Conservation (phyloP, 2,329 filamentous ascomycete genomes). For the Pseudogymnoascus sp. region DNA sequence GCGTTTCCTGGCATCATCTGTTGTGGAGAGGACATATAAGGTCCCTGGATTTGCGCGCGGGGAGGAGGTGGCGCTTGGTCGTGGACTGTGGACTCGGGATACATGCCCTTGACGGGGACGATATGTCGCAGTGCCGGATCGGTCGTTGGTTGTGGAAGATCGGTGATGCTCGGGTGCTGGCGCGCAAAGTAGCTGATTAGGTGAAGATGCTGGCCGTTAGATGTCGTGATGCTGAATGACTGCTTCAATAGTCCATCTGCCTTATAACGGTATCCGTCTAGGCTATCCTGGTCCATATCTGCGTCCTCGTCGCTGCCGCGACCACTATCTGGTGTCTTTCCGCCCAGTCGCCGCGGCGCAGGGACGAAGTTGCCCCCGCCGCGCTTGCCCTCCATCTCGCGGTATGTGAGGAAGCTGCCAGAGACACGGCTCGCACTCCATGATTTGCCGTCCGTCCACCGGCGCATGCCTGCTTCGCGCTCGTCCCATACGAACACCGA, state of each 20-base stretch:
- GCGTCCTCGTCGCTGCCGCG: conserved; percentile 78
- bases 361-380: conserved; percentile 66
- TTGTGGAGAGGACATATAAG: conserved; percentile 35
- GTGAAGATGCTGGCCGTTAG: conserved; percentile 82
- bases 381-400: conserved; percentile 98
- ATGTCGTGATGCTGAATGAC: conserved; percentile 97
- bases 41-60: conserved; percentile 52
- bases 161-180: conserved; percentile 63
- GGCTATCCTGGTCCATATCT: conserved; percentile 60
- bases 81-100: conserved; percentile 89
- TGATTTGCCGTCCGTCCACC: conserved; percentile 98
- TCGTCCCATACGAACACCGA: conserved; percentile 99
- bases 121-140: conserved; percentile 78
- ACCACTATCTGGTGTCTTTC: conserved; percentile 77
- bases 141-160: conserved; percentile 71
- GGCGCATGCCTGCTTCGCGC: conserved; percentile 91
- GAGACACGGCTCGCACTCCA: conserved; percentile 98
- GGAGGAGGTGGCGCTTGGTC: conserved; percentile 78
- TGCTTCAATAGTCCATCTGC: conserved; percentile 98
- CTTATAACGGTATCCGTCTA: conserved; percentile 90
- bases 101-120: conserved; percentile 85
- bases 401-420: conserved; percentile 92
- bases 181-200: conserved; percentile 95
- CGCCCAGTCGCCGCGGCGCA: conserved; percentile 47
- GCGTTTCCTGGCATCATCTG: conserved; percentile 33